A percentile compares a stretch with the other conserved stretches of the same genome.
Evolutionary conservation across 2,329 filamentous ascomycete genomes (phyloP).

Genomic region (Ceratocystis cacaofunesta): DNA sequence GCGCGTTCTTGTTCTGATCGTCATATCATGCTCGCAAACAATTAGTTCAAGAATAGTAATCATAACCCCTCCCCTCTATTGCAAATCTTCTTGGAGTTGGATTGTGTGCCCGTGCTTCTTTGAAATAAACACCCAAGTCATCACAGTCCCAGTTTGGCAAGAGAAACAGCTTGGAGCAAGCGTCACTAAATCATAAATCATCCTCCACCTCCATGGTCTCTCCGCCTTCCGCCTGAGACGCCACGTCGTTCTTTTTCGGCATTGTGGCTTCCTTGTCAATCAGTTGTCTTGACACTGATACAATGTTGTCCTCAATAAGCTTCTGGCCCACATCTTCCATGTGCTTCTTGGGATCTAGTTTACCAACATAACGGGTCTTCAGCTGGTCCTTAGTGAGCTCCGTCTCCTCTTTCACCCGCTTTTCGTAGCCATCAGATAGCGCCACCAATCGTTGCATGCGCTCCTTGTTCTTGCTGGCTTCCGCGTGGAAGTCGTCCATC

Average conservation of each 20-base stretch:
- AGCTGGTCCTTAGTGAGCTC: constrained; percentile 94
- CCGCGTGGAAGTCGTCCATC: constrained; percentile 87
- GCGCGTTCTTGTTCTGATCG: background rate
- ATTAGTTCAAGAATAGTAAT: constrained; percentile 1
- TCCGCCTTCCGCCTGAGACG: constrained; percentile 35
- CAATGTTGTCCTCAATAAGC: constrained; percentile 98
- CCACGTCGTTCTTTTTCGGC: constrained; percentile 49
- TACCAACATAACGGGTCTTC: constrained; percentile 97
- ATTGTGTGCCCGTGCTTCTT: background rate
- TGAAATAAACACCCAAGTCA: background rate
- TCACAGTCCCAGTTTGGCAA: background rate
- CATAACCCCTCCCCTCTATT: background rate
- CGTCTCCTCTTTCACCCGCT: constrained; percentile 96
- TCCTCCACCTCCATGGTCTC: constrained; percentile 60
- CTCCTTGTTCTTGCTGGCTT: constrained; percentile 75
- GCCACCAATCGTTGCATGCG: constrained; percentile 74
- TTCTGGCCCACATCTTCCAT: constrained; percentile 92
- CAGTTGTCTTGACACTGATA: constrained; percentile 96
- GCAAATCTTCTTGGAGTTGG: background rate
- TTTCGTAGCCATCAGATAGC: constrained; percentile 91
- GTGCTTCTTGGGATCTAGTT: constrained; percentile 98
- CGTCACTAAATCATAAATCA: constrained; percentile 25
- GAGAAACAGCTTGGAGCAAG: background rate
- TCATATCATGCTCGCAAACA: background rate
- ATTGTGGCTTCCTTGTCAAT: constrained; percentile 98